A percentile compares a stretch with the other conserved stretches of the same genome.
Evolutionary conservation across 2,329 filamentous ascomycete species (phyloP).

Genomic region (Epichloe uncinata): DNA sequence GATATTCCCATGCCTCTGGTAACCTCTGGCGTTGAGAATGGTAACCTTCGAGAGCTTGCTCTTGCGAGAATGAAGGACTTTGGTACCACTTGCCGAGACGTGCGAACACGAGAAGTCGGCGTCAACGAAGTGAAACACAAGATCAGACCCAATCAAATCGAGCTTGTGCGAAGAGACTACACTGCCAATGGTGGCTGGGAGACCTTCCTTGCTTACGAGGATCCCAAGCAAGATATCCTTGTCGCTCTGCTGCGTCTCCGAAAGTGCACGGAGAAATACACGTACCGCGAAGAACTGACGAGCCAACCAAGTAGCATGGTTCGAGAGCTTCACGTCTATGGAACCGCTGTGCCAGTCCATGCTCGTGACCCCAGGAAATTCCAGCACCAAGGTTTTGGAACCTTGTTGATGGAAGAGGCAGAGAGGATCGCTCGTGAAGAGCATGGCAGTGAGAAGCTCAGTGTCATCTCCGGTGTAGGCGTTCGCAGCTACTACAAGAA

Average conservation of each 20-base stretch:
- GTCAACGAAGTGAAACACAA: constrained; percentile 99
- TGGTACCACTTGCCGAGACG: constrained; percentile 90
- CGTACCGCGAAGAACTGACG: constrained; percentile 75
- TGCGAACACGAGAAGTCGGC: constrained; percentile 89
- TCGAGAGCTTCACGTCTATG: constrained; percentile 91
- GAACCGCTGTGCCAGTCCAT: constrained; percentile 93
- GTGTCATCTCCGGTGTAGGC: constrained; percentile 94
- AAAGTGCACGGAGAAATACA: constrained; percentile 85
- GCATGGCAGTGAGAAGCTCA: constrained; percentile 87
- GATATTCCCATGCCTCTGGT: constrained; percentile 99
- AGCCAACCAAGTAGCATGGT: constrained; percentile 85
- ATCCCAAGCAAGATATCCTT: constrained; percentile 95
- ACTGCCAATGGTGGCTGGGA: constrained; percentile 95
- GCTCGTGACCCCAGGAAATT: constrained; percentile 92
- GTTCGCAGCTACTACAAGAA: constrained; percentile 91
- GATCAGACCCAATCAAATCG: constrained; percentile 89
- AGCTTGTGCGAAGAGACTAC: constrained; percentile 89
- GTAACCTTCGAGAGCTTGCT: constrained; percentile 85
- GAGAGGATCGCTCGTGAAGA: constrained; percentile 90
- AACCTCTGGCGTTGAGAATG: constrained; percentile 96
- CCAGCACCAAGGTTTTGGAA: constrained; percentile 96
- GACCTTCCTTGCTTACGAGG: constrained; percentile 94
- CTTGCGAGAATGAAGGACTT: constrained; percentile 99
- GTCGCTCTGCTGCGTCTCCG: constrained; percentile 80
- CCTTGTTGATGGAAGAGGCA: constrained; percentile 92